These are phyloP conservation scores for Rhizophagus sp. DNA, from an alignment of 192 early-diverging fungal species.

Conservation along the genomic window DNA sequence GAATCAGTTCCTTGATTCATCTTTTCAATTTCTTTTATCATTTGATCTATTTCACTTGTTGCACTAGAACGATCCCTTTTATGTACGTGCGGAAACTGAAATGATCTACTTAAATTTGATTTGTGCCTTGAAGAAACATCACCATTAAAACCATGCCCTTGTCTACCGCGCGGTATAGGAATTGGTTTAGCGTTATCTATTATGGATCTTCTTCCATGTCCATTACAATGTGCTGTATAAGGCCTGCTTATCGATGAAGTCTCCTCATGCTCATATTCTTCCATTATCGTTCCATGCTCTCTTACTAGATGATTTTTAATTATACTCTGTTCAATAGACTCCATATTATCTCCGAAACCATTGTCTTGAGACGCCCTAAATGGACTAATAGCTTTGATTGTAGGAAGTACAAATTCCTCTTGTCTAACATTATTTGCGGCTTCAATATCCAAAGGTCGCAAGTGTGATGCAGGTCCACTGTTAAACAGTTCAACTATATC, in stretches of 20 bases:
- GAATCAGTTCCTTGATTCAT: not conserved
- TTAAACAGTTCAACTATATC: not conserved
- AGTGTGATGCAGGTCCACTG: not conserved
- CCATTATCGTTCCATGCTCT: not conserved
- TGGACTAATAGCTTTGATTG: constrained; percentile 2
- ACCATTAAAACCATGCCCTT: not conserved
- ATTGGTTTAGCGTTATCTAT: not conserved
- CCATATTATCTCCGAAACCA: not conserved
- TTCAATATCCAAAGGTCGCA: constrained; percentile 4
- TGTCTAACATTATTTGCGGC: not conserved
- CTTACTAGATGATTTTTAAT: not conserved
- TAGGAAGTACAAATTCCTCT: constrained; percentile 17
- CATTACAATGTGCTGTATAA: too few species aligned
- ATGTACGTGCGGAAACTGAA: not conserved
- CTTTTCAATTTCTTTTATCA: constrained; percentile 8
- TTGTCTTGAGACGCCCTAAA: not conserved
- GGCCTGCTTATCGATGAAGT: not conserved
- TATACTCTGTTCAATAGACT: not conserved
- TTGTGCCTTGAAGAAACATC: not conserved
- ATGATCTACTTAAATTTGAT: not conserved
- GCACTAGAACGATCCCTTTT: not conserved
- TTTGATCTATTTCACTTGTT: constrained; percentile 8
- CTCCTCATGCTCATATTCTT: not conserved
- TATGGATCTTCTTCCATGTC: not conserved
- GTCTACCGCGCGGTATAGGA: not conserved